These are phyloP conservation scores for Gyromitra esculenta DNA, from an alignment of 2,329 filamentous ascomycete species.

Conservation along the genomic window DNA sequence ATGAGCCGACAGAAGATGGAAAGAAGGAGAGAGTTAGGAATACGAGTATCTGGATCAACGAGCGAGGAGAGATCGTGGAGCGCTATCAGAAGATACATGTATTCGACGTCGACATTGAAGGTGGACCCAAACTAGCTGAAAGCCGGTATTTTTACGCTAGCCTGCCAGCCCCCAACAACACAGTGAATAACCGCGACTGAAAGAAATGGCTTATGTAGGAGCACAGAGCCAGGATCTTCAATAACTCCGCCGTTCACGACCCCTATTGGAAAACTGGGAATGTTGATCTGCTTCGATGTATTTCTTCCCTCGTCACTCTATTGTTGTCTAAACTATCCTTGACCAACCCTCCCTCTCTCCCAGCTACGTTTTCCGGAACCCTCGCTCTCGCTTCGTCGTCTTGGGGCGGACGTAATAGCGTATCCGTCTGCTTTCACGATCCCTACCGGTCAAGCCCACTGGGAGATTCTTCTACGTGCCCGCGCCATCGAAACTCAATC, in stretches of 20 bases:
- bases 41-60: conserved; percentile 73
- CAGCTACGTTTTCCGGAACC: conserved; percentile 81
- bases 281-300: conserved; percentile 87
- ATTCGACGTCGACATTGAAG: conserved; percentile 76
- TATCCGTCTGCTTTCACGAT: conserved; percentile 93
- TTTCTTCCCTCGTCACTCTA: conserved; percentile 54
- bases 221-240: conserved; percentile 68
- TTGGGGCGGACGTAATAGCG: conserved; percentile 77
- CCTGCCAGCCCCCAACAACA: too few species aligned
- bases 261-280: conserved; percentile 76
- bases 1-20: conserved; percentile 71
- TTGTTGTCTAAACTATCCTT: too few species aligned
- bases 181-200: not conserved
- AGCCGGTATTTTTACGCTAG: conserved; percentile 62
- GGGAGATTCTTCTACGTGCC: conserved; percentile 80
- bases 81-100: conserved; percentile 90
- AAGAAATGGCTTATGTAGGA: not conserved
- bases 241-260: conserved; percentile 78
- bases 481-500: conserved; percentile 89
- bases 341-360: not conserved
- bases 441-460: conserved; percentile 84
- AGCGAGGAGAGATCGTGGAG: conserved; percentile 68
- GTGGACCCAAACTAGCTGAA: conserved; percentile 70
- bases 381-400: conserved; percentile 71
- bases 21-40: conserved; percentile 68